These are phyloP conservation scores for Chiua virens DNA, from an alignment of 768 basidiomycete species.

Conservation along the genomic window DNA sequence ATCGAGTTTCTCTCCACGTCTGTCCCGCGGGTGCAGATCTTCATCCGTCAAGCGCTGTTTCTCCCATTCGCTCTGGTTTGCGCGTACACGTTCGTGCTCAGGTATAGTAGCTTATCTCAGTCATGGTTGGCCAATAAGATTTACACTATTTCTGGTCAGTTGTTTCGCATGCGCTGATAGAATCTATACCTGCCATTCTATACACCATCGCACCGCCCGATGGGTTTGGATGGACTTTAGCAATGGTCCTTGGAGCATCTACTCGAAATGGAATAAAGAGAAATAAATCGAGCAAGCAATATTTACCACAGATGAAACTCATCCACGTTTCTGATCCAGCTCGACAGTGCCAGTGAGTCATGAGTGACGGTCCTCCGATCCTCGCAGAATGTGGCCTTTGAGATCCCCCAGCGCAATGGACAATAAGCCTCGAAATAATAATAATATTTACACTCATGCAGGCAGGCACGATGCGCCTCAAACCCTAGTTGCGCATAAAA, in stretches of 20 bases:
- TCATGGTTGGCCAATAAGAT: not conserved
- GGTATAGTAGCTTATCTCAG: not conserved
- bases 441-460: constrained; percentile 17
- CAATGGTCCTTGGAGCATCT: constrained; percentile 8
- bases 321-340: constrained; percentile 1
- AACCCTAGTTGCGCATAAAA: constrained; percentile 18
- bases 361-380: no score
- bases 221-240: constrained; percentile 40
- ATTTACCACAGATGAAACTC: constrained; percentile 28
- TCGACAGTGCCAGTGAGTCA: no score
- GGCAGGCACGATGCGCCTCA: not conserved
- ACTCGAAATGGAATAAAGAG: no score
- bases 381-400: constrained; percentile 15
- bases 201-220: constrained; percentile 1
- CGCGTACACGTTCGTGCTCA: constrained; percentile 22
- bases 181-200: no score
- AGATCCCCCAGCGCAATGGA: constrained; percentile 24
- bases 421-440: no score
- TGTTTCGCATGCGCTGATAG: constrained; percentile 8
- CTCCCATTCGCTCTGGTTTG: constrained; percentile 22
- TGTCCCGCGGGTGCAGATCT: constrained; percentile 9
- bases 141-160: constrained; percentile 5
- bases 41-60: constrained; percentile 25
- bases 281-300: constrained; percentile 3
- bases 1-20: constrained; percentile 9